Conservation (phyloP, 2,329 filamentous ascomycete species). For the Trichoderma sp. region DNA sequence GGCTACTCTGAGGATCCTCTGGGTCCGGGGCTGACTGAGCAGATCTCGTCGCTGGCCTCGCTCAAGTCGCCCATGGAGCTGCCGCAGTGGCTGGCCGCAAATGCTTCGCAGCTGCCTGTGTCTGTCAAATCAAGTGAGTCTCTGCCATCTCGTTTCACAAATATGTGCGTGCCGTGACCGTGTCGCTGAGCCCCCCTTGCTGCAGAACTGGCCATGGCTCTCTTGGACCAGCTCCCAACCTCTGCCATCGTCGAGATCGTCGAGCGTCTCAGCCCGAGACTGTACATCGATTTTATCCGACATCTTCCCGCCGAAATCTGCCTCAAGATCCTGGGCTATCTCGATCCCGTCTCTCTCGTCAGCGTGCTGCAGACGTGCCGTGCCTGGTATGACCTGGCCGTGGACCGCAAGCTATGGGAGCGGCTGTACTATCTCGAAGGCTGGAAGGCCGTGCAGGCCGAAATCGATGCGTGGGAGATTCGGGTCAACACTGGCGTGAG, state of each 20-base stretch:
- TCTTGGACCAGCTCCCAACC: slow-evolving; percentile 78
- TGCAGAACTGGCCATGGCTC: slow-evolving; percentile 76
- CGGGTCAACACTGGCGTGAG: slow-evolving; percentile 53
- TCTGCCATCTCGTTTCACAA: not conserved
- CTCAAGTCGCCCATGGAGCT: slow-evolving; percentile 50
- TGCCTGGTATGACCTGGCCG: slow-evolving; percentile 77
- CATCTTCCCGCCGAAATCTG: slow-evolving; percentile 90
- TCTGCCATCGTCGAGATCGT: slow-evolving; percentile 80
- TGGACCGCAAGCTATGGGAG: slow-evolving; percentile 87
- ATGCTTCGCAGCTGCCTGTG: slow-evolving; percentile 54
- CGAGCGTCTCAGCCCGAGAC: slow-evolving; percentile 75
- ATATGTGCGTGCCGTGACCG: not conserved
- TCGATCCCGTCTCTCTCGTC: slow-evolving; percentile 80
- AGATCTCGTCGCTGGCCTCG: slow-evolving; percentile 42
- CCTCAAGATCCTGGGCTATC: slow-evolving; percentile 83
- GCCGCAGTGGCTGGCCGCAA: slow-evolving; percentile 54
- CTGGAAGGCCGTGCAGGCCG: slow-evolving; percentile 72
- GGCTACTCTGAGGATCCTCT: slow-evolving; percentile 81
- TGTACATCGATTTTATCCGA: slow-evolving; percentile 90
- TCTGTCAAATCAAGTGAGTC: slow-evolving; percentile 55
- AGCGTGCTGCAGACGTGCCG: slow-evolving; percentile 78
- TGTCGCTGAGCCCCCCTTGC: not conserved
- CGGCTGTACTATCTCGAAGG: slow-evolving; percentile 81
- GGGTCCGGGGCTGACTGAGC: slow-evolving; percentile 43
- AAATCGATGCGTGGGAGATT: slow-evolving; percentile 70